These are phyloP conservation scores for Penicillium silybi DNA, from an alignment of 495 filamentous ascomycete species.

Conservation along the genomic window DNA sequence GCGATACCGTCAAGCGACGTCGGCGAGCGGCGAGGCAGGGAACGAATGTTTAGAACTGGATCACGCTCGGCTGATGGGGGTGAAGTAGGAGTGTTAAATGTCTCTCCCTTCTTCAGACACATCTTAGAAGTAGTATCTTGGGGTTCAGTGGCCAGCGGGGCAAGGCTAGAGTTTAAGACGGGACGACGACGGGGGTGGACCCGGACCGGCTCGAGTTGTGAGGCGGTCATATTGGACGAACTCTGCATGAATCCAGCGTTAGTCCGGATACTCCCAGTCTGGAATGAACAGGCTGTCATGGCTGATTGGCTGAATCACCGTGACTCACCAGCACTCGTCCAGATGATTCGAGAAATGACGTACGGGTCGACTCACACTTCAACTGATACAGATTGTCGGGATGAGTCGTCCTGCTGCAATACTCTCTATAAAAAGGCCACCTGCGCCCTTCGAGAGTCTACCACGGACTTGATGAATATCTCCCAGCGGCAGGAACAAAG, in stretches of 20 bases:
- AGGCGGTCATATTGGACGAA: conserved; percentile 20
- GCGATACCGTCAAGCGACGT: conserved; percentile 48
- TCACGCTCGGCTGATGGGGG: conserved; percentile 39
- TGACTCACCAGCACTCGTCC: conserved; percentile 20
- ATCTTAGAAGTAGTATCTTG: conserved; percentile 20
- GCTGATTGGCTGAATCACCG: conserved; percentile 16
- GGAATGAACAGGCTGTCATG: conserved; percentile 1
- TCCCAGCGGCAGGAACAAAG: not conserved
- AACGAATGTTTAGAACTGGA: conserved; percentile 41
- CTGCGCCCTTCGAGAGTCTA: not conserved
- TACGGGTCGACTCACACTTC: conserved; percentile 12
- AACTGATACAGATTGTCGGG: not conserved
- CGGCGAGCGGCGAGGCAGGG: conserved; percentile 47
- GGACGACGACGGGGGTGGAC: conserved; percentile 35
- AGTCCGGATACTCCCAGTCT: conserved; percentile 5
- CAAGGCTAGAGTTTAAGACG: conserved; percentile 27
- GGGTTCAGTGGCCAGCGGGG: conserved; percentile 24
- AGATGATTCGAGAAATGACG: conserved; percentile 21
- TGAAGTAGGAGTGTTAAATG: conserved; percentile 46
- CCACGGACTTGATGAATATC: not conserved
- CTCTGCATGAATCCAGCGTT: conserved; percentile 10
- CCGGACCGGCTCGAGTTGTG: conserved; percentile 22
- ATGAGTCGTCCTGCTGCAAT: not conserved
- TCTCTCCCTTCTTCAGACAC: conserved; percentile 47
- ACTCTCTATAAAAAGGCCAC: not conserved